A percentile compares a stretch with the other conserved stretches of the same genome.
Conservation (phyloP, 208 protist species). For the Tritrichomonas musculus region DNA sequence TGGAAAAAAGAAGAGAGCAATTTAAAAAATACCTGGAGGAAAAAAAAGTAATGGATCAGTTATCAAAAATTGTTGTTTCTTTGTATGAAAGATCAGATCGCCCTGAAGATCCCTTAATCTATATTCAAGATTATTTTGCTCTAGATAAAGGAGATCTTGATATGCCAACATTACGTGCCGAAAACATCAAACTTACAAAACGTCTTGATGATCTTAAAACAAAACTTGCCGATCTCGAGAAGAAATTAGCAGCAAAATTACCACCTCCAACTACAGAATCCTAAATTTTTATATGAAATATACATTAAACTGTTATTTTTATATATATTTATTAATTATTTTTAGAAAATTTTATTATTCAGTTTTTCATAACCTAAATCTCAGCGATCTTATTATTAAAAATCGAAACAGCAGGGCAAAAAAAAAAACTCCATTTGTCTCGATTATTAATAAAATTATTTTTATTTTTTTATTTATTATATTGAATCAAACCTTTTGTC, state of each 20-base stretch:
- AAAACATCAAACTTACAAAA: neutral
- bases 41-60: neutral
- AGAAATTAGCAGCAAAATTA: too few species aligned
- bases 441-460: too few species aligned
- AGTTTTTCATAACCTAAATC: too few species aligned
- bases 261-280: too few species aligned
- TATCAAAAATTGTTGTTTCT: constrained; percentile 20
- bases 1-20: neutral
- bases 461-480: too few species aligned
- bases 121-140: constrained; percentile 4
- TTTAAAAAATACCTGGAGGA: neutral
- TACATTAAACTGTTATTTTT: too few species aligned
- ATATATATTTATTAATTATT: neutral
- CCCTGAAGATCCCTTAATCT: neutral
- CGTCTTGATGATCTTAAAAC: neutral
- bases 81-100: neutral
- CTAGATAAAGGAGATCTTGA: neutral
- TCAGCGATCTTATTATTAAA: too few species aligned
- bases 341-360: neutral
- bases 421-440: too few species aligned
- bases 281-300: too few species aligned
- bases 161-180: neutral
- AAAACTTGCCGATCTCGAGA: neutral
- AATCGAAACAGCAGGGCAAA: too few species aligned
- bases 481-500: too few species aligned